A percentile compares a stretch with the other conserved stretches of the same genome.
Conservation (phyloP, 2,329 filamentous ascomycete species). For the Aspergillus arachidicola region DNA sequence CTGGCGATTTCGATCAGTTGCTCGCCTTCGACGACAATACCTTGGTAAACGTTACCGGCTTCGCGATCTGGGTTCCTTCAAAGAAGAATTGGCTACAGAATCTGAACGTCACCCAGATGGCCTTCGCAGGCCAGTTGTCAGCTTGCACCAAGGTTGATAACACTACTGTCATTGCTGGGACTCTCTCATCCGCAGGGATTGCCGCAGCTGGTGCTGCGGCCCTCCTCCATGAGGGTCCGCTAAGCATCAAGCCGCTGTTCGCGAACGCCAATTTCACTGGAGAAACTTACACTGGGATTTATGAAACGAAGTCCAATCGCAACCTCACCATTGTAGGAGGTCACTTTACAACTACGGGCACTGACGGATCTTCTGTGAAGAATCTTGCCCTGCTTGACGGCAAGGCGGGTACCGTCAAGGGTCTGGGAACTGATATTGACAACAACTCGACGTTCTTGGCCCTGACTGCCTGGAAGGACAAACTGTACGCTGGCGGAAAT, state of each 20-base stretch:
- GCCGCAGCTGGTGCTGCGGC: constrained; percentile 72
- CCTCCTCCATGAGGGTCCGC: constrained; percentile 51
- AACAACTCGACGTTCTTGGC: constrained; percentile 74
- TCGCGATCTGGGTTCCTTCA: constrained; percentile 91
- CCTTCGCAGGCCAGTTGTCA: constrained; percentile 72
- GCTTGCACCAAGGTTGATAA: constrained; percentile 64
- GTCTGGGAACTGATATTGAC: constrained; percentile 66
- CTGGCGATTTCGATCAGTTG: constrained; percentile 76
- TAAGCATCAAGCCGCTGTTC: constrained; percentile 44
- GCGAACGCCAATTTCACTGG: constrained; percentile 46
- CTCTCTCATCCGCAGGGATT: constrained; percentile 73
- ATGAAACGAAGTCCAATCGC: constrained; percentile 68
- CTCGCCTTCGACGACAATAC: constrained; percentile 65
- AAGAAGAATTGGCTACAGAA: constrained; percentile 85
- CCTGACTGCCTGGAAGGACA: constrained; percentile 66
- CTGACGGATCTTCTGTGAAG: constrained; percentile 70
- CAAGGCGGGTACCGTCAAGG: constrained; percentile 68
- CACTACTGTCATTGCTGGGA: constrained; percentile 75
- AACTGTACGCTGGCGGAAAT: constrained; percentile 80
- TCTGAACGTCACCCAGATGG: constrained; percentile 64
- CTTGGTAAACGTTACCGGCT: constrained; percentile 67
- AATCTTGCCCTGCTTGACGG: constrained; percentile 85
- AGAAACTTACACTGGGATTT: constrained; percentile 70
- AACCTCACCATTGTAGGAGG: constrained; percentile 90
- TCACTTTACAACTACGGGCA: constrained; percentile 73